These are phyloP conservation scores for Amauroascus niger DNA, from an alignment of 2,329 filamentous ascomycete species.

Conservation along the genomic window DNA sequence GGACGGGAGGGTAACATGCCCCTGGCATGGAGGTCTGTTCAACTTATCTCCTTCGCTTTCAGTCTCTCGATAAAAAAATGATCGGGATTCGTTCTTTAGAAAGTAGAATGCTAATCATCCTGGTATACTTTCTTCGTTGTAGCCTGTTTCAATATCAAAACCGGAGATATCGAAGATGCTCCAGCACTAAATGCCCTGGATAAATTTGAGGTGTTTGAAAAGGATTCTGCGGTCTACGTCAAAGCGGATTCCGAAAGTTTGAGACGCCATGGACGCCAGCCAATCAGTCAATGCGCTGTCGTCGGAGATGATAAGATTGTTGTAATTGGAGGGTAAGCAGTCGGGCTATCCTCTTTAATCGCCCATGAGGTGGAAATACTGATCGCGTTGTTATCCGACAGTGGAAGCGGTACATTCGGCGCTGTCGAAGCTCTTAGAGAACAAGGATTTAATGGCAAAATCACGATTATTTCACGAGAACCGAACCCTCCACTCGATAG, in stretches of 20 bases:
- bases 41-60: constrained; percentile 10
- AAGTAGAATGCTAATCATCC: not conserved
- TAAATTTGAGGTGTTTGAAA: constrained; percentile 70
- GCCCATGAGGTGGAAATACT: not conserved
- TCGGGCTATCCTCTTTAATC: not conserved
- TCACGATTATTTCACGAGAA: constrained; percentile 78
- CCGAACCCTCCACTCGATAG: constrained; percentile 82
- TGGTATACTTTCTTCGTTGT: not conserved
- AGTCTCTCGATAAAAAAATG: not conserved
- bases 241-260: constrained; percentile 68
- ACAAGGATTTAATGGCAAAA: constrained; percentile 65
- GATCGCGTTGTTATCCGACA: constrained; percentile 18
- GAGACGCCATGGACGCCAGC: constrained; percentile 62
- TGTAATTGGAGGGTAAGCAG: constrained; percentile 63
- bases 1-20: constrained; percentile 77
- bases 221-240: constrained; percentile 74
- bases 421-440: constrained; percentile 73
- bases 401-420: constrained; percentile 75
- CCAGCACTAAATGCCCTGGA: constrained; percentile 80
- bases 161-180: constrained; percentile 89
- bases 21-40: constrained; percentile 84
- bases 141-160: constrained; percentile 88
- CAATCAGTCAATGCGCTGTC: constrained; percentile 61
- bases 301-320: constrained; percentile 55
- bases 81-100: not conserved